A percentile compares a stretch with the other conserved stretches of the same genome.
These are phyloP conservation scores for Arthrobotrys musiformis DNA, from an alignment of 2,329 filamentous ascomycete genomes.

Conservation along the genomic window DNA sequence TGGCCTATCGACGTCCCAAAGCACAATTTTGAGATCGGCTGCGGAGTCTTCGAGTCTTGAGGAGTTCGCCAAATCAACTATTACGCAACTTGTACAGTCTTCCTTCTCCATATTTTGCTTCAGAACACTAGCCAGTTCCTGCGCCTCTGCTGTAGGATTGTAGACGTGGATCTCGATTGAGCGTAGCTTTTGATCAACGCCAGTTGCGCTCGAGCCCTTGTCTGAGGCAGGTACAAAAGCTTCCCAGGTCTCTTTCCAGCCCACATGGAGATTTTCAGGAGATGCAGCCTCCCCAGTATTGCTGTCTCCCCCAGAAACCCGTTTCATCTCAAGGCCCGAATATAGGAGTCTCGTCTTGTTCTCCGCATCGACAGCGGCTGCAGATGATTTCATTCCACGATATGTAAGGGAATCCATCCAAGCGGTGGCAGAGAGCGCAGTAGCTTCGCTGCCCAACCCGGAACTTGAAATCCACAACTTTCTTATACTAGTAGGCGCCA, in stretches of 20 bases:
- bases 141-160: background rate
- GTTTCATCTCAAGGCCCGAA: conserved; percentile 16
- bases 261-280: background rate
- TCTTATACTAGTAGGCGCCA: conserved; percentile 8
- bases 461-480: conserved; percentile 19
- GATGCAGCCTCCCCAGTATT: background rate
- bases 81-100: background rate
- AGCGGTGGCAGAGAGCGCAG: background rate
- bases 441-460: conserved; percentile 1
- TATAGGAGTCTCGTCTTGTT: background rate
- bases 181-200: no score
- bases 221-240: background rate
- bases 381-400: conserved; percentile 10
- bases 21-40: conserved; percentile 18
- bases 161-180: conserved; percentile 17
- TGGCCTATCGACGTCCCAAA: conserved; percentile 32
- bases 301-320: conserved; percentile 7
- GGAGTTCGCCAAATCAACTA: background rate
- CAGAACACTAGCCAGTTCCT: background rate
- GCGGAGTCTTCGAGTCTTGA: background rate
- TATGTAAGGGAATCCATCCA: conserved; percentile 18
- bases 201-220: background rate
- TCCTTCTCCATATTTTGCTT: background rate
- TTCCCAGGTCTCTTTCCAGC: conserved; percentile 17
- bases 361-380: background rate